These are phyloP conservation scores for Aspergillus baeticus DNA, from an alignment of 495 filamentous ascomycete genomes.

Conservation along the genomic window DNA sequence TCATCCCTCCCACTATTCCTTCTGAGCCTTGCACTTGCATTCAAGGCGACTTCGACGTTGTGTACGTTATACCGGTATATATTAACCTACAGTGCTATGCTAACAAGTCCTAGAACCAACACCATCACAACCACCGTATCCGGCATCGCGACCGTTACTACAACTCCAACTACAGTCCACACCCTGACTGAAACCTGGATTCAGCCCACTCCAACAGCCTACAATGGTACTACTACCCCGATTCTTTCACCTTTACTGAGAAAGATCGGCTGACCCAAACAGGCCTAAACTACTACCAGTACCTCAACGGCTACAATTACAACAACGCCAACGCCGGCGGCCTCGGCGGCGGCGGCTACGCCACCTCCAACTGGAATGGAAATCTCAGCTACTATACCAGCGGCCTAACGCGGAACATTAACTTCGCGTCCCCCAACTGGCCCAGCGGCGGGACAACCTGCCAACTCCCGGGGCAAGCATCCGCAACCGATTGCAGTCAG, in stretches of 20 bases:
- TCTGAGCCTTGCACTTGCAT: not conserved
- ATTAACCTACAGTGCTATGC: not conserved
- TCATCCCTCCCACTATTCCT: not conserved
- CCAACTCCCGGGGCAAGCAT: constrained; percentile 8
- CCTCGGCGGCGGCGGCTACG: constrained; percentile 11
- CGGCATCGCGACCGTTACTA: not conserved
- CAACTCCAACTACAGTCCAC: not conserved
- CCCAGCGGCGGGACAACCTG: not conserved
- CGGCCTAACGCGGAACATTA: constrained; percentile 1
- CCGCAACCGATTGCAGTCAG: not conserved
- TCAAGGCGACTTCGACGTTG: not conserved
- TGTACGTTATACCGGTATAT: not conserved
- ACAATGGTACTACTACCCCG: constrained; percentile 1
- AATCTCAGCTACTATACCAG: constrained; percentile 5
- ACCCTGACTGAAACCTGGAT: constrained; percentile 7
- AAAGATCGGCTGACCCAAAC: not conserved
- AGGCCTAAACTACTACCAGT: constrained; percentile 13
- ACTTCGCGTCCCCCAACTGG: constrained; percentile 7
- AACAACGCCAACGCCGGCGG: not conserved
- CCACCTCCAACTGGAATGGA: constrained; percentile 4
- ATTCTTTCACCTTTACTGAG: not conserved
- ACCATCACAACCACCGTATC: not conserved
- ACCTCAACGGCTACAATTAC: constrained; percentile 14
- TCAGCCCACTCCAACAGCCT: constrained; percentile 4
- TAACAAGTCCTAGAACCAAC: not conserved